A percentile compares a stretch with the other conserved stretches of the same genome.
Evolutionary conservation across 495 filamentous ascomycete genomes (phyloP).

Genomic region (Aspergillus funiculosus): DNA sequence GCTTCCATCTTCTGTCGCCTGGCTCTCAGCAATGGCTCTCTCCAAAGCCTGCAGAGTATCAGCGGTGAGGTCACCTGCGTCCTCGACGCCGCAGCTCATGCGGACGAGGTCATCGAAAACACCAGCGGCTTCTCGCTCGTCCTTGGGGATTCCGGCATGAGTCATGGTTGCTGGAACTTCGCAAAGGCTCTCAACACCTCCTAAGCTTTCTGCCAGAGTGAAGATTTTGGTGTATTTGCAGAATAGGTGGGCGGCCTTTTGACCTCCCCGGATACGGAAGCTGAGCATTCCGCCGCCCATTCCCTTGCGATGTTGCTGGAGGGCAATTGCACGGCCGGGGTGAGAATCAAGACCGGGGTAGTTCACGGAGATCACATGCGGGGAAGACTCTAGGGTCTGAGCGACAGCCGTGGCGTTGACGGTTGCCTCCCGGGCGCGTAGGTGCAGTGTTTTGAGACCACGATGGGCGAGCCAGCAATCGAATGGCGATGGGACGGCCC

Average conservation of each 20-base stretch:
- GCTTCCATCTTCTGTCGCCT: slow-evolving; percentile 21
- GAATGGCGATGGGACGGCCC: slow-evolving; percentile 88
- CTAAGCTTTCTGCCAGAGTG: slow-evolving; percentile 87
- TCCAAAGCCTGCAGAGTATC: slow-evolving; percentile 86
- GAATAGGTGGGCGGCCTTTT: slow-evolving; percentile 81
- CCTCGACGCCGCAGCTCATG: slow-evolving; percentile 90
- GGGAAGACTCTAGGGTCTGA: slow-evolving; percentile 67
- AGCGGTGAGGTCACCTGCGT: slow-evolving; percentile 71
- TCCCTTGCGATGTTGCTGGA: slow-evolving; percentile 87
- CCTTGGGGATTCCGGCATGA: slow-evolving; percentile 87
- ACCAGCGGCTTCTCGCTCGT: slow-evolving; percentile 82
- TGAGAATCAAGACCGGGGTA: slow-evolving; percentile 90
- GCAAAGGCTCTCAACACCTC: slow-evolving; percentile 86
- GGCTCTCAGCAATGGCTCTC: slow-evolving; percentile 50
- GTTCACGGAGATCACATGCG: slow-evolving; percentile 80
- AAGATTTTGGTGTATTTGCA: slow-evolving; percentile 86
- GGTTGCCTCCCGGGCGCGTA: slow-evolving; percentile 79
- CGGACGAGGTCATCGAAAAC: slow-evolving; percentile 97
- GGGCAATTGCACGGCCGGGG: slow-evolving; percentile 74
- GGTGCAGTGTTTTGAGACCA: slow-evolving; percentile 92
- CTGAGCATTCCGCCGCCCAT: slow-evolving; percentile 97
- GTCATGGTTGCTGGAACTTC: slow-evolving; percentile 95
- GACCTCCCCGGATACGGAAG: slow-evolving; percentile 90
- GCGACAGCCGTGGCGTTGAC: slow-evolving; percentile 78
- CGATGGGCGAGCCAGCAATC: slow-evolving; percentile 99